A percentile compares a stretch with the other conserved stretches of the same genome.
Evolutionary conservation across 2,329 filamentous ascomycete species (phyloP).

Genomic region (Cryphonectria naterciae): DNA sequence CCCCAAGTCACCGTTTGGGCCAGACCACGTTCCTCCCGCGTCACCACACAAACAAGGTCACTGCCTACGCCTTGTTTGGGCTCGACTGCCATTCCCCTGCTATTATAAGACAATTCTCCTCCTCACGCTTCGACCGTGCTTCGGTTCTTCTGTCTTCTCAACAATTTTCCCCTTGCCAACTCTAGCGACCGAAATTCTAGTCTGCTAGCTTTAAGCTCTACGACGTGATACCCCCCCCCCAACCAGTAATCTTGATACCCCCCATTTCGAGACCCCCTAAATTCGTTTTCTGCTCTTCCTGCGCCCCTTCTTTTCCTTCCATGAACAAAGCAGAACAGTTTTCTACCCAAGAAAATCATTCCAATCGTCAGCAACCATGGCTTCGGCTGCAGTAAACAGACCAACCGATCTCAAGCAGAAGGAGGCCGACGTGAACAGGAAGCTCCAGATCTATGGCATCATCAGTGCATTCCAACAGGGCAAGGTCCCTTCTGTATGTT

Average conservation of each 20-base stretch:
- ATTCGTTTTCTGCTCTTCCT: no score
- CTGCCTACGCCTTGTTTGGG: conserved; percentile 10
- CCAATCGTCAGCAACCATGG: conserved; percentile 24
- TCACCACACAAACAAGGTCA: conserved; percentile 2
- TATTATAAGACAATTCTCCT: conserved; percentile 25
- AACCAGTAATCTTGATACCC: conserved; percentile 21
- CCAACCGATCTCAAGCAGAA: conserved; percentile 75
- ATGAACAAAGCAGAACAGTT: neutral
- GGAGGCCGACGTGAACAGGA: conserved; percentile 87
- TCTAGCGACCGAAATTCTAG: neutral
- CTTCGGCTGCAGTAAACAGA: conserved; percentile 63
- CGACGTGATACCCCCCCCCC: conserved; percentile 26
- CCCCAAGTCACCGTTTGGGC: conserved; percentile 3
- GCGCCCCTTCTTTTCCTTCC: no score
- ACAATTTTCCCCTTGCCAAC: conserved; percentile 5
- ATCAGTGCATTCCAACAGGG: conserved; percentile 81
- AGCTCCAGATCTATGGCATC: conserved; percentile 95
- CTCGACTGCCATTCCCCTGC: conserved; percentile 1
- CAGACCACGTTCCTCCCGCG: conserved; percentile 3
- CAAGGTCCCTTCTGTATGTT: conserved; percentile 84
- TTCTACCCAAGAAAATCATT: neutral
- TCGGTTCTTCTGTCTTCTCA: neutral
- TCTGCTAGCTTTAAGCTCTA: neutral
- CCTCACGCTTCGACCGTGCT: neutral
- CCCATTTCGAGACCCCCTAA: neutral